phyloP scores from a whole-genome alignment of 257 asterid genomes.

The Nyctanthes arbortristis region DNA sequence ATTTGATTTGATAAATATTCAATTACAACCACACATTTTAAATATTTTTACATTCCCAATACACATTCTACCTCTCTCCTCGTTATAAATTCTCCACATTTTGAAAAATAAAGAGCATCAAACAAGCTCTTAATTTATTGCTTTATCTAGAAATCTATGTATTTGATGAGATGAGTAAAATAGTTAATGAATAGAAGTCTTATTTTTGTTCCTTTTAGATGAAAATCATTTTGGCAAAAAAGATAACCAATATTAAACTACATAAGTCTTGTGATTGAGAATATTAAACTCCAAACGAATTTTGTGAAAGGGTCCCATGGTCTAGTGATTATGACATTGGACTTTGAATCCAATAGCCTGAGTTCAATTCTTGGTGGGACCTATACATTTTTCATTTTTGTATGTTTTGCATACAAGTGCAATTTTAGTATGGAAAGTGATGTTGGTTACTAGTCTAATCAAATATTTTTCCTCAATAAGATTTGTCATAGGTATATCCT shows the following conservation, averaged over 20 bases:
- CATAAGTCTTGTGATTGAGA: neutral
- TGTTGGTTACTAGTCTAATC: neutral
- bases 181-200: neutral
- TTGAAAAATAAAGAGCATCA: too few species aligned
- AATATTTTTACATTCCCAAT: too few species aligned
- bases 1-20: too few species aligned
- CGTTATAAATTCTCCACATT: too few species aligned
- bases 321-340: neutral
- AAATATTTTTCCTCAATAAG: neutral
- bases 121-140: too few species aligned
- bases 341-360: neutral
- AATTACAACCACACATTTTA: too few species aligned
- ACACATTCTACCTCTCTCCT: too few species aligned
- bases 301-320: neutral
- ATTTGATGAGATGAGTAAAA: neutral
- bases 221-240: neutral
- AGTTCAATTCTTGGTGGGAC: neutral
- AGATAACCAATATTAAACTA: neutral
- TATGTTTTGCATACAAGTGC: neutral
- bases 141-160: too few species aligned
- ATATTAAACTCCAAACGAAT: neutral
- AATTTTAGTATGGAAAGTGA: neutral
- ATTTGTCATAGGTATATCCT: neutral
- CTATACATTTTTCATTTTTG: neutral
- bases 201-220: neutral